Evolutionary conservation across 768 basidiomycete genomes (phyloP).

Genomic region (Rhodotorula diobovata): DNA sequence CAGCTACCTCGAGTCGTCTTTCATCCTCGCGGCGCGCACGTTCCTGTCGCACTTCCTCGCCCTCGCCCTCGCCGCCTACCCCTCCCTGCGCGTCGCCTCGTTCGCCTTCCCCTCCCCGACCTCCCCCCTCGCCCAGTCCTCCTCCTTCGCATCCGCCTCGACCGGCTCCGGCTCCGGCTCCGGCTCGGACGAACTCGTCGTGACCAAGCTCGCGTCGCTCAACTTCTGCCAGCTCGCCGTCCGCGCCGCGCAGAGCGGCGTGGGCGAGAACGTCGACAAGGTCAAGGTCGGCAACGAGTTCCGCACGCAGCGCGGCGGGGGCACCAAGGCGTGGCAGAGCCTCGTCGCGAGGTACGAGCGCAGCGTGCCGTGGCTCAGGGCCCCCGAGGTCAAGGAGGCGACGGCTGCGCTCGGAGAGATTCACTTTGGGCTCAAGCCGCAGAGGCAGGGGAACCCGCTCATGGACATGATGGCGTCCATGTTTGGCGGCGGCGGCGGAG

Average conservation of each 20-base stretch:
- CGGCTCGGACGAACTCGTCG: constrained; percentile 66
- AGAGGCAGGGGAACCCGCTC: constrained; percentile 68
- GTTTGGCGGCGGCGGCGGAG: constrained; percentile 29
- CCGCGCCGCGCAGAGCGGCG: constrained; percentile 63
- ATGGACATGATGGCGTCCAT: constrained; percentile 46
- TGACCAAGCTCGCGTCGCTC: constrained; percentile 69
- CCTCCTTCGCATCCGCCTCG: constrained; percentile 30
- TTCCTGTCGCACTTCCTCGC: constrained; percentile 78
- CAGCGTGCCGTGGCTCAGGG: constrained; percentile 52
- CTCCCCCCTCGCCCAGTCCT: constrained; percentile 34
- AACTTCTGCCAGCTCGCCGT: constrained; percentile 91
- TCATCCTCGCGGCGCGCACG: constrained; percentile 86
- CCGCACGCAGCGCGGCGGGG: constrained; percentile 23
- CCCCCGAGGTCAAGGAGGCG: constrained; percentile 47
- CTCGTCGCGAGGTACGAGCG: constrained; percentile 79
- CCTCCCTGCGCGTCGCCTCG: constrained; percentile 49
- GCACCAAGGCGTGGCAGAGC: constrained; percentile 61
- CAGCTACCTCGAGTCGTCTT: constrained; percentile 60
- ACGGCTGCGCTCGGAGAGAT: constrained; percentile 64
- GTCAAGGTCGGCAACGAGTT: constrained; percentile 61
- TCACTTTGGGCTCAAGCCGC: constrained; percentile 83
- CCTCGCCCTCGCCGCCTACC: constrained; percentile 56
- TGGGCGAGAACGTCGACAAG: constrained; percentile 56
- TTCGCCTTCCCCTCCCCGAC: constrained; percentile 40
- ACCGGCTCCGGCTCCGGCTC: too few species aligned